A percentile compares a stretch with the other conserved stretches of the same genome.
These are phyloP conservation scores for Candida albicans DNA, from an alignment of 1,139 yeast species.

Conservation along the genomic window DNA sequence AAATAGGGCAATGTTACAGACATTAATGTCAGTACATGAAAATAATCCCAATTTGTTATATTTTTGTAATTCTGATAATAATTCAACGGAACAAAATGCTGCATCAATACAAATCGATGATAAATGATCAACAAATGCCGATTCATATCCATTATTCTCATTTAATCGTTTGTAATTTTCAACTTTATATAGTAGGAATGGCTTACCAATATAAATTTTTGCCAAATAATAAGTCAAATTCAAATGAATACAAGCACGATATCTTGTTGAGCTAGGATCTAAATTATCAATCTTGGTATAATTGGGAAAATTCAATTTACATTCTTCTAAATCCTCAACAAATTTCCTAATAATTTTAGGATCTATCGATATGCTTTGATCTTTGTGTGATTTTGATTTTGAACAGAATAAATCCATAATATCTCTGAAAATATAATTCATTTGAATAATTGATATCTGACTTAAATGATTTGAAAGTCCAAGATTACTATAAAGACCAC, in stretches of 20 bases:
- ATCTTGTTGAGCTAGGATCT: constrained; percentile 11
- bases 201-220: constrained; percentile 20
- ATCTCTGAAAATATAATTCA: constrained; percentile 17
- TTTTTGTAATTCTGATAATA: constrained; percentile 17
- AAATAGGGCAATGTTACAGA: constrained; percentile 18
- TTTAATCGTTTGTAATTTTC: constrained; percentile 14
- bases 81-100: constrained; percentile 19
- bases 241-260: constrained; percentile 18
- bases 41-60: constrained; percentile 19
- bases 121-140: constrained; percentile 18
- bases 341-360: constrained; percentile 16
- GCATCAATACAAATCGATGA: constrained; percentile 21
- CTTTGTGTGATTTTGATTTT: constrained; percentile 8
- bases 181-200: constrained; percentile 20
- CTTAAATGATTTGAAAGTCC: constrained; percentile 18
- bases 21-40: constrained; percentile 20
- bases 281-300: constrained; percentile 13
- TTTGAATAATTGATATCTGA: constrained; percentile 16
- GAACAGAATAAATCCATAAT: constrained; percentile 15
- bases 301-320: constrained; percentile 15
- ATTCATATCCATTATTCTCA: constrained; percentile 13
- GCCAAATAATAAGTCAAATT: constrained; percentile 18
- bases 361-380: constrained; percentile 13
- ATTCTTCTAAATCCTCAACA: constrained; percentile 15
- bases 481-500: constrained; percentile 13